Percentiles rank a stretch among this genome's conserved stretches.
phyloP scores from a whole-genome alignment of 1,139 yeast genomes.

The Candida sojae region DNA sequence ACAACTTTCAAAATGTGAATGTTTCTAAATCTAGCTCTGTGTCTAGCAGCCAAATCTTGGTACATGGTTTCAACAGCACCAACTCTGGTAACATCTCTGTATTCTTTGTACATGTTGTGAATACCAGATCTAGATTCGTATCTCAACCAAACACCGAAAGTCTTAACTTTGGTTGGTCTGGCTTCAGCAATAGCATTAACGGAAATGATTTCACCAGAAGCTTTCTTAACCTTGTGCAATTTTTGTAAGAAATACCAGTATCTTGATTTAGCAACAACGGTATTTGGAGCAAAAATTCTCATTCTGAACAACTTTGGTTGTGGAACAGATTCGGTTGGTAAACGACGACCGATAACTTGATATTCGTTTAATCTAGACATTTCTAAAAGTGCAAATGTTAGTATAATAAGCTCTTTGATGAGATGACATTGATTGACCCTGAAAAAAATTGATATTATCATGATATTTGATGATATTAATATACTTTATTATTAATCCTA shows the following conservation, averaged over 20 bases:
- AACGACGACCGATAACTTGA: conserved; percentile 99
- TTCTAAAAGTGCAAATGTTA: conserved; percentile 14
- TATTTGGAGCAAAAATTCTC: conserved; percentile 99
- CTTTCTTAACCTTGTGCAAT: conserved; percentile 99
- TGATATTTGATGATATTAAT: too few relatives aligned
- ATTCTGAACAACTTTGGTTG: conserved; percentile 99
- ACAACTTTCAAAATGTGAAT: conserved; percentile 99
- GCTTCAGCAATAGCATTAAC: conserved; percentile 90
- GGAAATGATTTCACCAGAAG: conserved; percentile 98
- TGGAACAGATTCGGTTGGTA: conserved; percentile 98
- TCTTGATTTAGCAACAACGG: conserved; percentile 99
- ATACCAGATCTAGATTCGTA: conserved; percentile 99
- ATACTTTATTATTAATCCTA: too few relatives aligned
- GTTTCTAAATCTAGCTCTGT: conserved; percentile 99
- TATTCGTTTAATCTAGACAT: conserved; percentile 97
- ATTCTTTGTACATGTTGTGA: conserved; percentile 99
- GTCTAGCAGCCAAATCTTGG: conserved; percentile 99
- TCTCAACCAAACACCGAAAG: conserved; percentile 99
- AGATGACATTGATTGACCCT: background rate
- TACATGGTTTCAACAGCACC: conserved; percentile 98
- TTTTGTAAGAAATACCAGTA: conserved; percentile 99
- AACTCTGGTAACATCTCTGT: conserved; percentile 99
- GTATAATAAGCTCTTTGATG: conserved; percentile 3
- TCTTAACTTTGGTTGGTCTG: conserved; percentile 99
- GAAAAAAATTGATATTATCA: too few relatives aligned